These are phyloP conservation scores for Tolypocladium guangdongense DNA, from an alignment of 2,329 filamentous ascomycete genomes.

Conservation along the genomic window DNA sequence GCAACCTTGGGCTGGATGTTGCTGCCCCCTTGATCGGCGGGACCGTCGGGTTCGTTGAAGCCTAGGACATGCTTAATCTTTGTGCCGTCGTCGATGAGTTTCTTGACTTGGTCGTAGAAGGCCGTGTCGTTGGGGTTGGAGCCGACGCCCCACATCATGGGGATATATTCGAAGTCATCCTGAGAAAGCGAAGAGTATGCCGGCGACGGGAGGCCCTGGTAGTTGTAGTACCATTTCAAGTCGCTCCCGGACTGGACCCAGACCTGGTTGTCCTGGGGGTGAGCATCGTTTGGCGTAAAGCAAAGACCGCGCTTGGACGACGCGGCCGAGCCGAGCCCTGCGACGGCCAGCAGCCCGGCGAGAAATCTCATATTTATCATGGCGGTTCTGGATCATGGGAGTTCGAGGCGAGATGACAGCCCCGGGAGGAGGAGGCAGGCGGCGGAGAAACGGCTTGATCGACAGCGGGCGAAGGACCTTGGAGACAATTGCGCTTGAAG, in stretches of 20 bases:
- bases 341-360: slow-evolving; percentile 8
- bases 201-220: slow-evolving; percentile 44
- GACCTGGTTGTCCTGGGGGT: slow-evolving; percentile 51
- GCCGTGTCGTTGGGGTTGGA: slow-evolving; percentile 36
- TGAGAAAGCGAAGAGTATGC: slow-evolving; percentile 37
- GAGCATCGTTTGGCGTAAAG: slow-evolving; percentile 46
- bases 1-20: slow-evolving; percentile 48
- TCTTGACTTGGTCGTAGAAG: slow-evolving; percentile 50
- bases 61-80: slow-evolving; percentile 59
- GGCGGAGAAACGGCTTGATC: background rate
- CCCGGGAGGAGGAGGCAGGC: background rate
- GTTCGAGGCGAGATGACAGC: background rate
- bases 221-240: slow-evolving; percentile 83
- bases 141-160: slow-evolving; percentile 65
- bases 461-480: background rate
- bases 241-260: slow-evolving; percentile 48
- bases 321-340: slow-evolving; percentile 14
- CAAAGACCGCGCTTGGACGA: slow-evolving; percentile 60
- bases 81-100: slow-evolving; percentile 36
- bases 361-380: background rate
- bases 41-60: slow-evolving; percentile 71
- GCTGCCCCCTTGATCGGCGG: slow-evolving; percentile 45
- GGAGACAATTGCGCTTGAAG: background rate
- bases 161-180: slow-evolving; percentile 59
- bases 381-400: background rate